Evolutionary conservation across 1,139 yeast genomes (phyloP), one percentile per base, ranked within the genome.

Genomic region (Sugiyamaella novakii): DNA sequence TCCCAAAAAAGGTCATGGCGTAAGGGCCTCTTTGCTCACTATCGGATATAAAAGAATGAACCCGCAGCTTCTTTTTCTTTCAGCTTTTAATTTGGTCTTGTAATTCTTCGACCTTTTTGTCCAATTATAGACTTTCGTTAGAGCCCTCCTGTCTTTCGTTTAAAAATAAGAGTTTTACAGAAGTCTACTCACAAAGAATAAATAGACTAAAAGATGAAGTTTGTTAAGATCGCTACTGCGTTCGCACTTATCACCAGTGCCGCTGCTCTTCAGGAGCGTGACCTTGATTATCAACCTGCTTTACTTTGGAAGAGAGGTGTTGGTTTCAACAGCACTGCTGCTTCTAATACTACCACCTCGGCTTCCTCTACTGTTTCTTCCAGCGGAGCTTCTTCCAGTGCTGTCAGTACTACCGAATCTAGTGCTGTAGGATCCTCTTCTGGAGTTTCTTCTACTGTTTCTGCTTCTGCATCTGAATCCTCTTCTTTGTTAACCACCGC

Each of bases 211-310:
- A 43, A 44, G 12, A 46, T 46, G 49, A 46, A 46, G 40, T 34
- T 46, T 24, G 15, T 38, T 25, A 29, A 38, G 14, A 24, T 46
- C 40, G 49, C 45, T 18, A 28, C 43, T 25, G 35, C 39, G 28
- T 18, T 41, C 25, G 34, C 49, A n/a, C 45, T 46, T 11, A 31
- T 41, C 27, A 39, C 49, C 12, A 39, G 43, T 22, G 49, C 34
- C 14, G 45, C 28, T 22, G 49, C 45, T 33, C 27, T 41, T 25
- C 49, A 40, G 22, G 40, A 39, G 29, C 49, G 45, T 28, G 36
- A 46, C 10, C 34, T 30, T 15, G 36, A 31, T 3, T 34, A 28
- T 28, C 28, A 28, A 27, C 40, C n/a, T n/a, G n/a, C 33, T 25
- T 34, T 38, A 15, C 40, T 46, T 15, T 19, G 36, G 45, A 36